These are phyloP conservation scores for Phytophthora capsici DNA, from an alignment of 352 stramenopile genomes.

Conservation along the genomic window DNA sequence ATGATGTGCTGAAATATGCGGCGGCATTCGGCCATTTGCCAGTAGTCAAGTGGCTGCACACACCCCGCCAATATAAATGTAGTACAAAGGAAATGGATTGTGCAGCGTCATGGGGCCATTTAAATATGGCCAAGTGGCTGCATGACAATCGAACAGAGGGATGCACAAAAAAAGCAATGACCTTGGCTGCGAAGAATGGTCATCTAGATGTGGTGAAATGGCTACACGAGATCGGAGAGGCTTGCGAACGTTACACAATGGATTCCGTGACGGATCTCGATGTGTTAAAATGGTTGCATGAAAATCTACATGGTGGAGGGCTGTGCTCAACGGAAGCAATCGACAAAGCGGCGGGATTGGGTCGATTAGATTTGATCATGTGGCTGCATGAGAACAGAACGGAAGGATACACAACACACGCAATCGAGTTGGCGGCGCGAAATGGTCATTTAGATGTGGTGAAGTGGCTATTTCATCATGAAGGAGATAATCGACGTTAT, in stretches of 20 bases:
- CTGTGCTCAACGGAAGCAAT: no score
- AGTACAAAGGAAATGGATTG: no score
- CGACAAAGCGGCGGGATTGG: no score
- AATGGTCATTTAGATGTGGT: constrained; percentile 3
- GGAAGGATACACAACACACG: constrained; percentile 1
- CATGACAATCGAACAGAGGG: no score
- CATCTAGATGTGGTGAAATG: constrained; percentile 7
- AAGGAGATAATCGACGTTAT: constrained; percentile 12
- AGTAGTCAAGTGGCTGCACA: no score
- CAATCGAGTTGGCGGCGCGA: constrained; percentile 2
- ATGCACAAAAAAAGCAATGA: background rate
- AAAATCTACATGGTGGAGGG: no score
- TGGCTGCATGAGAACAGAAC: constrained; percentile 16
- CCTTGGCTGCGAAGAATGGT: background rate
- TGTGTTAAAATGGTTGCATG: no score
- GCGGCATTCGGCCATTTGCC: no score
- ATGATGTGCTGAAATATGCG: no score
- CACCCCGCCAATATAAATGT: no score
- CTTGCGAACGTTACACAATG: constrained; percentile 8
- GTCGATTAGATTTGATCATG: background rate
- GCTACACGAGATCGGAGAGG: constrained; percentile 5
- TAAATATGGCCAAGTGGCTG: background rate
- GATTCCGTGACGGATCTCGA: background rate
- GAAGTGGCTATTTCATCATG: constrained; percentile 5
- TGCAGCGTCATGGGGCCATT: no score